Evolutionary conservation across 352 stramenopile species (phyloP), one percentile per base, ranked within the genome.

Genomic region (Globisporangium canariense): DNA sequence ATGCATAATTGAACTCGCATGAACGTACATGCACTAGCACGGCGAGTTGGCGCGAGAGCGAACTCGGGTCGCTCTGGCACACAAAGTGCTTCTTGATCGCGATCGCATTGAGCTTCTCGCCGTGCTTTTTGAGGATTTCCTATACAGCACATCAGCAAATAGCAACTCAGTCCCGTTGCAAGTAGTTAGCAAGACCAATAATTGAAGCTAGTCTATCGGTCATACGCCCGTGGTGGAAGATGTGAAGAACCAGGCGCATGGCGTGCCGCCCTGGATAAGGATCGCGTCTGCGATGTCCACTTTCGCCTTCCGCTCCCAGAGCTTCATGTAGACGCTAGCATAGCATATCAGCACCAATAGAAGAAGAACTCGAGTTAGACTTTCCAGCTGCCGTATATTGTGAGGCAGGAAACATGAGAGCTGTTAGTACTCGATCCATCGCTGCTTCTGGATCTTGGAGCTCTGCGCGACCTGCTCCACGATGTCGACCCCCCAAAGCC

Each of bases 221-320:
- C 74, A 30, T 54, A 90, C 81, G 30, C 79, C 81, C 5, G 81
- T 85, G 64, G 36, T 46, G 3, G 77, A 58, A 4, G 81, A 90
- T 3, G 81, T 89, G 66, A 80, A 88, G 66, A 77, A 90, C 81
- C 81, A 90, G 40, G 81, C 76, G 8, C 52, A 62, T 8, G 71
- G 69, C 22, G 30, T 69, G 18, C 81, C 81, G n/a, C 74, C 69
- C 9, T 66, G 41, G 55, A 90, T 75, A 18, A 89, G 18, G 28
- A 90, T 71, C 5, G 76, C 73, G 70, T 90, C 81, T 14, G 65
- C 72, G 49, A 90, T 85, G 43, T 90, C 81, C 1, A 90, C 49
- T 59, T 85, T 86, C 14, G 71, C 64, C 65, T 78, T 87, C 47
- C 34, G 75, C 54, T 90, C 79, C 72, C 77, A 90, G 4, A 90